Evolutionary conservation across 2,329 filamentous ascomycete species (phyloP).

Genomic region (Colletotrichum sansevieriae): DNA sequence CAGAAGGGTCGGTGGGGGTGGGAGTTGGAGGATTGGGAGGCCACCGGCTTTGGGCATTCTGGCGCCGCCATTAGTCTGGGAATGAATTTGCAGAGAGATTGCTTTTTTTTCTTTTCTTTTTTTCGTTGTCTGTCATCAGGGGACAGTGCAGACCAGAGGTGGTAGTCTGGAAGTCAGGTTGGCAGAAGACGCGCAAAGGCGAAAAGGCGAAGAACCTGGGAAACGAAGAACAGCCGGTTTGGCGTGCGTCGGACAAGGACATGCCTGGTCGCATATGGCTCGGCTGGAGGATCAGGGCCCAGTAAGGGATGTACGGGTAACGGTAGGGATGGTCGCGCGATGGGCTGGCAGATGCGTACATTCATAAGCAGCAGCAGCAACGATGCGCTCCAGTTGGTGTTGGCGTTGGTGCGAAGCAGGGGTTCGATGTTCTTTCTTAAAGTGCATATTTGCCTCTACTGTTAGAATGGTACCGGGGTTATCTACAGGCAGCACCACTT

Average conservation of each 20-base stretch:
- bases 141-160: neutral
- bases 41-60: constrained; percentile 1
- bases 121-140: neutral
- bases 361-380: neutral
- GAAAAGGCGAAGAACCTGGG: neutral
- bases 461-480: neutral
- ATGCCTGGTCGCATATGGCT: neutral
- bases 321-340: constrained; percentile 22
- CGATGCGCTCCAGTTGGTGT: constrained; percentile 18
- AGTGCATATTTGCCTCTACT: neutral
- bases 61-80: constrained; percentile 9
- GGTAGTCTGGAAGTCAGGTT: neutral
- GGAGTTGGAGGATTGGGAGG: neutral
- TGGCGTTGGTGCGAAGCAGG: neutral
- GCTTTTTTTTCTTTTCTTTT: constrained; percentile 2
- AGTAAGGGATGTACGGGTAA: constrained; percentile 15
- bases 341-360: neutral
- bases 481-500: neutral
- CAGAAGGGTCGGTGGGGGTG: too few species aligned
- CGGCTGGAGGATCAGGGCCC: constrained; percentile 17
- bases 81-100: constrained; percentile 7
- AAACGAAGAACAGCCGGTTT: constrained; percentile 30
- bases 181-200: neutral
- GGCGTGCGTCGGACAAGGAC: constrained; percentile 32
- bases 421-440: neutral